Evolutionary conservation across 352 stramenopile species (phyloP).

Genomic region (Blastocystis sp.): DNA sequence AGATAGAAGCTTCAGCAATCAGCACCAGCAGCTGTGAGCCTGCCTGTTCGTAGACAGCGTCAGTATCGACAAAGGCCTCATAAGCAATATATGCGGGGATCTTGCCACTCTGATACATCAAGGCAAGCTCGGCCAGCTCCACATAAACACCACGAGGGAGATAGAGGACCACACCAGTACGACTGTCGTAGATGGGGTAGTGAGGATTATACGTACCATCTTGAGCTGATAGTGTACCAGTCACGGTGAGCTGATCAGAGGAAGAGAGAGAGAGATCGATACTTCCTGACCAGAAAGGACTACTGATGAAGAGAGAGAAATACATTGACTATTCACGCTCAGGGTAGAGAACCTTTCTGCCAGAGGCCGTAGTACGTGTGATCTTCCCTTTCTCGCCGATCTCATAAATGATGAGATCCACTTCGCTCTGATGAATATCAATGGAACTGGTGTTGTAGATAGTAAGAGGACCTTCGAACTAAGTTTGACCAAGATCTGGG

Average conservation of each 20-base stretch:
- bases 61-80: background rate
- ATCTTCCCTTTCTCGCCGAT: background rate
- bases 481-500: background rate
- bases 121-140: slow-evolving; percentile 20
- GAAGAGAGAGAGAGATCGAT: background rate
- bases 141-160: slow-evolving; percentile 19
- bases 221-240: background rate
- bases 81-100: slow-evolving; percentile 1
- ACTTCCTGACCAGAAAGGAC: slow-evolving; percentile 23
- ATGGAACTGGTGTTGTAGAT: background rate
- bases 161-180: slow-evolving; percentile 1
- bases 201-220: slow-evolving; percentile 35
- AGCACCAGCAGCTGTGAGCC: slow-evolving; percentile 23
- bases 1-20: slow-evolving; percentile 31
- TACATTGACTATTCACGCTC: slow-evolving; percentile 19
- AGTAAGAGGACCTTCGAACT: background rate
- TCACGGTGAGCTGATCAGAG: background rate
- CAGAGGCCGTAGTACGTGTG: background rate
- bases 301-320: background rate
- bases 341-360: background rate
- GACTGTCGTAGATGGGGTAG: slow-evolving; percentile 8
- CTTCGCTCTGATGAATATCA: background rate
- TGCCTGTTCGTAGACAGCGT: background rate
- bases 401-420: slow-evolving; percentile 42
- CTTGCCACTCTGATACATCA: slow-evolving; percentile 36